Base-by-base conservation (phyloP, 768 basidiomycete genomes). In the Solioccasus polychromus region DNA sequence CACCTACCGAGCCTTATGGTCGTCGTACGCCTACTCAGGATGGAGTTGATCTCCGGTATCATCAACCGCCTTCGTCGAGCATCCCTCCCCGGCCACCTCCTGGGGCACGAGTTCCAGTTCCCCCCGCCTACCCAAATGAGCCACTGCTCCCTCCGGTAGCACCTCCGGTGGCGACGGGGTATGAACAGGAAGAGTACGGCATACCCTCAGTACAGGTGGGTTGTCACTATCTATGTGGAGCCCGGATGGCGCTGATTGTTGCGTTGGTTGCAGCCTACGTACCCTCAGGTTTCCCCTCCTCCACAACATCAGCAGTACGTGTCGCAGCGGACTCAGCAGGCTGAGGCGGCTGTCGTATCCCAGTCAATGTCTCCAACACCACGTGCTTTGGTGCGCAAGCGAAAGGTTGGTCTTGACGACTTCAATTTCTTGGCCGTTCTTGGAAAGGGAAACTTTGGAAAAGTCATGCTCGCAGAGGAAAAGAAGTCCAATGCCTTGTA, bases 381-480 rank as follows among this genome's bases (percentile, higher is more conserved):
- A 34, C 74, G 76, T 43, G 69, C 72, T 26, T 68, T 67, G 12
- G 64, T 74, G 20, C 74, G 74, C 36, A 85, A 84, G 66, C 80
- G 92, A 42, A 95, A 94, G 66, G 89, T 99, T 50, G 93, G 94
- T 2, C 75, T 99, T 30, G 94, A 98, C 63, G 96, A 98, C 64
- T 99, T 99, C 77, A 98, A 98, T 60, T 98, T 99, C 77, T 71
- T 99, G 44, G 93, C 96, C 20, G 96, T 99, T 14, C 80, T 99
- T 29, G 96, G 96, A 39, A 98, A 98, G 70, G 96, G 96, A 58
- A 99, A 98, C 69, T 99, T 99, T 62, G 96, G 96, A 45, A 99
- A 99, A 68, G 96, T 99, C 69, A 99, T 99, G 96, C 72, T 99
- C 48, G 96, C 96, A 9, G 96, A 99, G 69, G 96, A 99, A 76